phyloP scores from a whole-genome alignment of 192 early-diverging fungal species.

The Coemansia sp. region DNA sequence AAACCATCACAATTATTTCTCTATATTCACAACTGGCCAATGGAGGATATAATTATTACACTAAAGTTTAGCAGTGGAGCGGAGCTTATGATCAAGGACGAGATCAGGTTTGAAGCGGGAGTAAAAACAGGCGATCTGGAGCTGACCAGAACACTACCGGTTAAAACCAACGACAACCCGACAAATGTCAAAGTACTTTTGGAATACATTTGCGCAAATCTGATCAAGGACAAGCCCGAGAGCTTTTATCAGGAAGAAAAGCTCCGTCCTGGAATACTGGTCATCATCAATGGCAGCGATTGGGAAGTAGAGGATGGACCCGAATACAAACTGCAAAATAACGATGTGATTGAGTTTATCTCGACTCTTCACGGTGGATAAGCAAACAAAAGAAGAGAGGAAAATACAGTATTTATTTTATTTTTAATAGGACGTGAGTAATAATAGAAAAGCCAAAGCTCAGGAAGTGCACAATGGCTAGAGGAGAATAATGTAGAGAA shows the following conservation, averaged over 20 bases:
- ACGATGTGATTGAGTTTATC: conserved; percentile 89
- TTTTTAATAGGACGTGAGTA: neutral
- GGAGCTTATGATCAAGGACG: conserved; percentile 86
- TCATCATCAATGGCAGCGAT: conserved; percentile 91
- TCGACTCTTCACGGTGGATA: conserved; percentile 98
- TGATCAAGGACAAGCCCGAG: conserved; percentile 76
- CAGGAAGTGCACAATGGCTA: neutral
- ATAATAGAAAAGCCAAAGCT: conserved; percentile 1
- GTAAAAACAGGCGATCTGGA: conserved; percentile 12
- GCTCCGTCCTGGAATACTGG: conserved; percentile 92
- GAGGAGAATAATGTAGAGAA: neutral
- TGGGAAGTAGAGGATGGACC: conserved; percentile 94
- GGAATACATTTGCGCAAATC: conserved; percentile 63
- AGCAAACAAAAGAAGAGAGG: neutral
- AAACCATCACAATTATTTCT: too few species aligned
- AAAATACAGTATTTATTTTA: neutral
- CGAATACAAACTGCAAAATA: conserved; percentile 75
- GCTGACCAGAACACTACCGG: conserved; percentile 44
- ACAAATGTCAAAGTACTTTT: conserved; percentile 71
- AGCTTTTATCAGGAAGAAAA: conserved; percentile 80
- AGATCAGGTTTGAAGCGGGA: conserved; percentile 29
- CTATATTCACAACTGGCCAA: too few species aligned
- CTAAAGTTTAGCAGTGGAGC: conserved; percentile 76
- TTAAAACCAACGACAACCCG: conserved; percentile 22
- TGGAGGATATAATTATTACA: conserved; percentile 6